Evolutionary conservation across 2,329 filamentous ascomycete genomes (phyloP).

Genomic region (Calonectria henricotiae): DNA sequence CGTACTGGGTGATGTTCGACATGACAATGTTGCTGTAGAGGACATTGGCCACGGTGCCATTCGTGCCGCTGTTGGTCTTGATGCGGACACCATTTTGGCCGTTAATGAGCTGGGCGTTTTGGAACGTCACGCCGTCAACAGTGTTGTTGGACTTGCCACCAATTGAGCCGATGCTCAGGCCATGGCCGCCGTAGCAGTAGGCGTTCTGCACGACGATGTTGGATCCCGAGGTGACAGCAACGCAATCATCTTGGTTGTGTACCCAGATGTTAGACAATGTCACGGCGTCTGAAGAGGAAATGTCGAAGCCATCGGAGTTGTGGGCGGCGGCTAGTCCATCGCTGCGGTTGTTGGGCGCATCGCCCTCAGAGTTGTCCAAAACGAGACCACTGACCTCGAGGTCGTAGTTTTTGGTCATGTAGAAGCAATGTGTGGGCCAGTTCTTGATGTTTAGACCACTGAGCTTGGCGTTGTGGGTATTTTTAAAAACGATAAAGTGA

Average conservation of each 20-base stretch:
- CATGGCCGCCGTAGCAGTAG: conserved; percentile 61
- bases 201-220: conserved; percentile 62
- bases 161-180: conserved; percentile 60
- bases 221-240: conserved; percentile 68
- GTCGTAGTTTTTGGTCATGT: conserved; percentile 55
- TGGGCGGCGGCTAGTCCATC: conserved; percentile 51
- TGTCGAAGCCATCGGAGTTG: conserved; percentile 74
- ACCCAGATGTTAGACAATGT: conserved; percentile 67
- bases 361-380: conserved; percentile 58
- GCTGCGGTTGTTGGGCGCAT: conserved; percentile 42
- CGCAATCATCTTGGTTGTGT: conserved; percentile 74
- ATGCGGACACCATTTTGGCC: conserved; percentile 67
- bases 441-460: conserved; percentile 58
- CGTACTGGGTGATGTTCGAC: conserved; percentile 58
- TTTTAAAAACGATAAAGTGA: conserved; percentile 69
- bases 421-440: conserved; percentile 59
- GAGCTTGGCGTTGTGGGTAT: conserved; percentile 54
- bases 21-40: conserved; percentile 62
- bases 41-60: conserved; percentile 60
- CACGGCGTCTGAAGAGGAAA: conserved; percentile 65
- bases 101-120: conserved; percentile 64
- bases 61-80: conserved; percentile 65
- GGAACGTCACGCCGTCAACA: conserved; percentile 67
- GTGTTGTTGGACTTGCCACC: conserved; percentile 67
- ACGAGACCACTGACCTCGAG: conserved; percentile 56